phyloP scores from a whole-genome alignment of 106 monocot genomes.

The Platanthera zijinensis region DNA sequence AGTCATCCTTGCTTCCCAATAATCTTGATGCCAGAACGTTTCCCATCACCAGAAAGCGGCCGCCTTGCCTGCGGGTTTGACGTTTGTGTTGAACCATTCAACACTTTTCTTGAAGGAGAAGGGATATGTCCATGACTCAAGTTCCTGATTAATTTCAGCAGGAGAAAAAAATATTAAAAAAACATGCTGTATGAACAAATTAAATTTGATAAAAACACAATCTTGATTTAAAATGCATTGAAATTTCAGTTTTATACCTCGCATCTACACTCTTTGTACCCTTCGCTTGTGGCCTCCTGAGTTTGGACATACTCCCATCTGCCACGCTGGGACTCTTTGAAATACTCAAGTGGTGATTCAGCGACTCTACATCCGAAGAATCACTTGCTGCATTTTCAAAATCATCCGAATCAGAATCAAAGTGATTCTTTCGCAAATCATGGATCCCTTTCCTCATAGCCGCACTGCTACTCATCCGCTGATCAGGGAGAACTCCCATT shows the following conservation, averaged over 20 bases:
- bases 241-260: slow-evolving; percentile 9
- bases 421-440: slow-evolving; percentile 12
- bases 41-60: slow-evolving; percentile 7
- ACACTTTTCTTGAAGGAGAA: slow-evolving; percentile 20
- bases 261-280: slow-evolving; percentile 22
- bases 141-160: slow-evolving; percentile 15
- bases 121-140: slow-evolving; percentile 18
- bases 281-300: slow-evolving; percentile 35
- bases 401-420: slow-evolving; percentile 51
- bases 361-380: slow-evolving; percentile 52
- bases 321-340: slow-evolving; percentile 12
- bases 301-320: slow-evolving; percentile 22
- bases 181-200: neutral
- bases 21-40: neutral
- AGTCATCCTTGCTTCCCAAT: slow-evolving; percentile 2
- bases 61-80: slow-evolving; percentile 1
- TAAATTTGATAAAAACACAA: neutral
- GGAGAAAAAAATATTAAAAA: slow-evolving; percentile 1
- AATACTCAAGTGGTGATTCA: slow-evolving; percentile 30
- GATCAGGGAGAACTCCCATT: slow-evolving; percentile 17
- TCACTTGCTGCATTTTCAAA: slow-evolving; percentile 48
- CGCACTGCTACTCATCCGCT: slow-evolving; percentile 11
- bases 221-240: neutral
- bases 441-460: slow-evolving; percentile 11
- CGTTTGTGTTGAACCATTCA: slow-evolving; percentile 12